Percentiles rank a stretch among this genome's conserved stretches.
phyloP scores from a whole-genome alignment of 352 stramenopile species.

The Phytophthora quininea region DNA sequence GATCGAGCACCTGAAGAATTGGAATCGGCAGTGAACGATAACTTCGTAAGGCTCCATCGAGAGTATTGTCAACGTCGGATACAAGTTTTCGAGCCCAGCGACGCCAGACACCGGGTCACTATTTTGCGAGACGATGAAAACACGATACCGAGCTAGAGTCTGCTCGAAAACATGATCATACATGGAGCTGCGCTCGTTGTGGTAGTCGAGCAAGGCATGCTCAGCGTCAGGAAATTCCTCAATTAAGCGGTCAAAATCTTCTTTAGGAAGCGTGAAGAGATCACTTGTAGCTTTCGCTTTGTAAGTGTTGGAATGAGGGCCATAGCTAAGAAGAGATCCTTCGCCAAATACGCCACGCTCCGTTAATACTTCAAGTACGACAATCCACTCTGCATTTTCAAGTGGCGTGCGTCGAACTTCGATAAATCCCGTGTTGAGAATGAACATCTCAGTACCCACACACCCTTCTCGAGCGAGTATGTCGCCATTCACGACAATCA shows the following conservation, averaged over 20 bases:
- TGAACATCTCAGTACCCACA: slow-evolving; percentile 85
- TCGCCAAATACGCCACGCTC: slow-evolving; percentile 75
- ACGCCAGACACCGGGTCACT: slow-evolving; percentile 63
- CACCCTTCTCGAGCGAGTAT: slow-evolving; percentile 65
- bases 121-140: slow-evolving; percentile 62
- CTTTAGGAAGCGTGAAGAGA: slow-evolving; percentile 78
- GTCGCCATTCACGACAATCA: slow-evolving; percentile 73
- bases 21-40: slow-evolving; percentile 68
- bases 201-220: slow-evolving; percentile 59
- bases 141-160: slow-evolving; percentile 66
- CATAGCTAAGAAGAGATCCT: slow-evolving; percentile 74
- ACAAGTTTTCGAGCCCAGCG: slow-evolving; percentile 68
- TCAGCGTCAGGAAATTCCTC: slow-evolving; percentile 83
- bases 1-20: slow-evolving; percentile 64
- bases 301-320: slow-evolving; percentile 78
- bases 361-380: slow-evolving; percentile 79
- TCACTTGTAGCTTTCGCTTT: slow-evolving; percentile 74
- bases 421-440: slow-evolving; percentile 77
- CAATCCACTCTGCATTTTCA: slow-evolving; percentile 61
- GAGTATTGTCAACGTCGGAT: slow-evolving; percentile 69
- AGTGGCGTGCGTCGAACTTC: slow-evolving; percentile 65
- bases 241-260: slow-evolving; percentile 82
- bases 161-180: slow-evolving; percentile 78
- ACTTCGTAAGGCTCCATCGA: slow-evolving; percentile 63
- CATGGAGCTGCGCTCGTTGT: slow-evolving; percentile 60